These are phyloP conservation scores for Allium fistulosum DNA, from an alignment of 106 monocot species.

Conservation along the genomic window DNA sequence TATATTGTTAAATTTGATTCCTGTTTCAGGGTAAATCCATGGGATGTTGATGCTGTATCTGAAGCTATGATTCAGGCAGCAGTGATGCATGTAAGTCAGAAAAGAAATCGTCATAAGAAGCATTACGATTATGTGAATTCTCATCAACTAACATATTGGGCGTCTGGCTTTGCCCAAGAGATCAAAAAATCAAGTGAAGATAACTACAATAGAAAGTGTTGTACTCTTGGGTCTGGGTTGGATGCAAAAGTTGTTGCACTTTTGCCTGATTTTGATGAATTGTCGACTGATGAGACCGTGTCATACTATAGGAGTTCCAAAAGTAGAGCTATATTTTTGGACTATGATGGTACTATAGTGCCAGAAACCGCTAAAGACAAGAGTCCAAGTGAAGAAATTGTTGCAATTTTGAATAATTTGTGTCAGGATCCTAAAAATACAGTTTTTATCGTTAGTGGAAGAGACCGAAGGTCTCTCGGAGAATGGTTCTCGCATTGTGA, in stretches of 20 bases:
- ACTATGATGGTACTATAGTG: slow-evolving; percentile 45
- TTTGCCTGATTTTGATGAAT: slow-evolving; percentile 31
- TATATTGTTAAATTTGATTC: no score
- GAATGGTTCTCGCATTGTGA: slow-evolving; percentile 14
- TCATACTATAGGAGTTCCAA: slow-evolving; percentile 21
- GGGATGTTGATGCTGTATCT: slow-evolving; percentile 47
- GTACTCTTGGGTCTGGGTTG: slow-evolving; percentile 40
- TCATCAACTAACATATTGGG: slow-evolving; percentile 42
- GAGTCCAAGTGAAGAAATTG: slow-evolving; percentile 7
- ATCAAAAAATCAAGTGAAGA: slow-evolving; percentile 39
- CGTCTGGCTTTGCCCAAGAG: slow-evolving; percentile 34
- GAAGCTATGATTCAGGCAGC: slow-evolving; percentile 23
- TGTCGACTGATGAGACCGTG: slow-evolving; percentile 26
- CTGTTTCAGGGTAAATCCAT: slow-evolving; percentile 37
- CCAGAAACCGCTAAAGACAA: slow-evolving; percentile 7
- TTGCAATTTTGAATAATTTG: slow-evolving; percentile 8
- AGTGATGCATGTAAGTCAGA: slow-evolving; percentile 16
- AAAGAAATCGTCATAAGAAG: slow-evolving; percentile 34
- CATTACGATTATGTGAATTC: slow-evolving; percentile 41
- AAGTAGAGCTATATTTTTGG: slow-evolving; percentile 47
- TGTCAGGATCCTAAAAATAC: slow-evolving; percentile 15
- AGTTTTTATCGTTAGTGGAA: slow-evolving; percentile 15
- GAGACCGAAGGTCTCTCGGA: slow-evolving; percentile 6
- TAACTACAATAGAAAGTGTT: slow-evolving; percentile 31
- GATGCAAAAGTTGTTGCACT: slow-evolving; percentile 31